Evolutionary conservation across 1,139 yeast genomes (phyloP), one percentile per base, ranked within the genome.

Genomic region (Suhomyces chickasaworum): DNA sequence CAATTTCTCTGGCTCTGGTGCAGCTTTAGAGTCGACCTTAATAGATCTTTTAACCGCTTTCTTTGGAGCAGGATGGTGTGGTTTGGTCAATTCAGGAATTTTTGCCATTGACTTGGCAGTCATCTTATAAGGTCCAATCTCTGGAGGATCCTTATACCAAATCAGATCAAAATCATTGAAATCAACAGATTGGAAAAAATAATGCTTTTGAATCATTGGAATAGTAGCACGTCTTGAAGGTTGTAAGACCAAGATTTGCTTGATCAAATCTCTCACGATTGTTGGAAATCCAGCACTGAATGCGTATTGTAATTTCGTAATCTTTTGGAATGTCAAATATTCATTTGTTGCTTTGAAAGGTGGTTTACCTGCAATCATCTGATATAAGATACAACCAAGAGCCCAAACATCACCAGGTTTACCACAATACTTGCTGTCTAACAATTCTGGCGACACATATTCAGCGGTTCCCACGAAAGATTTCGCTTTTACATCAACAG

Each of bases 381-480:
- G 95, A 57, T 81, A 87, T 9, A 86, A 58, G 34, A 87, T 85
- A 63, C 95, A 87, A 0, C 95, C 95, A 53, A 85, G 66, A 0
- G 95, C 93, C 95, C 95, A 87, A 25, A 84, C 67, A 65, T 90
- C 95, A 40, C 90, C 83, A 21, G 86, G 85, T 56, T 80, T 83
- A 12, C 89, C 87, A 61, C 90, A 84, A 53, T 82, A 80, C 57
- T 86, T 86, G 56, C 73, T 77, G 46, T 83, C 81, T 42, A 87
- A 66, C 31, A 87, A 63, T 58, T 87, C 95, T 0, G 95, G 95
- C 0, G 90, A 83, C 1, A 86, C 93, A 52, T 81, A 81, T 51
- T 81, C 86, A 0, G 96, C 96, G 1, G 99, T 93, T 0, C 95
- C 95, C 5, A 86, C 95, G 66, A 86, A 86, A 0, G 91, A 85